phyloP scores from a whole-genome alignment of 164 flowering plant species.

The Aristolochia fimbriata region DNA sequence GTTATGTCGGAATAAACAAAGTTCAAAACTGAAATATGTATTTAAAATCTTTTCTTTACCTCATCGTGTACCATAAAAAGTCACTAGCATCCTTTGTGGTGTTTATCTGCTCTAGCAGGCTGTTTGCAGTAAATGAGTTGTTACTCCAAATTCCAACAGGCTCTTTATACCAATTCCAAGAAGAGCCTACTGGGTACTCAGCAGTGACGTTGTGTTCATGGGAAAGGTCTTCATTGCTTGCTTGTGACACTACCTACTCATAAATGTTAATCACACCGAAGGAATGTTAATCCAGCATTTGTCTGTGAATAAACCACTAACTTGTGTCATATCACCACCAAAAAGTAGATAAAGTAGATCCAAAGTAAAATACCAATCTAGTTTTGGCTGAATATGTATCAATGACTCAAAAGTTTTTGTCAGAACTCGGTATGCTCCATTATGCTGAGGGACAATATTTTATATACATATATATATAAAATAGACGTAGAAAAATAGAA shows the following conservation, averaged over 20 bases:
- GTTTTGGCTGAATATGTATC: not conserved
- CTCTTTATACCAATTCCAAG: constrained; percentile 44
- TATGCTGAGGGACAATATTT: too few relatives aligned
- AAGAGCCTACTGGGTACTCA: constrained; percentile 13
- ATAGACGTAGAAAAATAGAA: not conserved
- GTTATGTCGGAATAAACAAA: too few relatives aligned
- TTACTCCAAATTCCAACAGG: constrained; percentile 27
- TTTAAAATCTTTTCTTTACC: too few relatives aligned
- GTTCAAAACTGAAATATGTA: too few relatives aligned
- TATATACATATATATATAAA: too few relatives aligned
- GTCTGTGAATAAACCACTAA: too few relatives aligned
- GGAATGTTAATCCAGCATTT: too few relatives aligned
- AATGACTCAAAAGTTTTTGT: not conserved
- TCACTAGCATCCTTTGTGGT: constrained; percentile 57
- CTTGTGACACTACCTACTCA: constrained; percentile 35
- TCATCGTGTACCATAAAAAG: constrained; percentile 40
- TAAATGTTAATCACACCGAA: not conserved
- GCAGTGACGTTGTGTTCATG: constrained; percentile 7
- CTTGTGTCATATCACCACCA: too few relatives aligned
- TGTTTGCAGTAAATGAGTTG: constrained; percentile 24
- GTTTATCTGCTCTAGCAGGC: constrained; percentile 58
- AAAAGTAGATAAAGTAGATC: too few relatives aligned
- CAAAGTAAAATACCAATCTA: too few relatives aligned
- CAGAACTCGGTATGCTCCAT: too few relatives aligned
- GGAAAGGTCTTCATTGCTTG: constrained; percentile 10